phyloP scores from a whole-genome alignment of 78 protist species.

The Cavenderia fasciculata region DNA sequence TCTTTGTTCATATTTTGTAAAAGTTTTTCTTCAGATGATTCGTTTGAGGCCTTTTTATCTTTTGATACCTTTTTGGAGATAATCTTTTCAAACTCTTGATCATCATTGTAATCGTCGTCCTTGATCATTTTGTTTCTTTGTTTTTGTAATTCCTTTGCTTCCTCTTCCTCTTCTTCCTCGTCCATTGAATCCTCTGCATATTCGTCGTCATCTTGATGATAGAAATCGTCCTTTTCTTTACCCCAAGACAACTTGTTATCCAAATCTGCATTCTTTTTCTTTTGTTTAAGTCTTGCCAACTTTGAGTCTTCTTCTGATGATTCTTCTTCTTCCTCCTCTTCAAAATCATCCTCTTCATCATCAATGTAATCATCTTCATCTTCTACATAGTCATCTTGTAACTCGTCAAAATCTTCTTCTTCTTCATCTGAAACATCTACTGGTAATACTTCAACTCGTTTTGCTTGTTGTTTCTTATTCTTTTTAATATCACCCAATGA shows the following conservation, averaged over 20 bases:
- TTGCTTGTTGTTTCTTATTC: background rate
- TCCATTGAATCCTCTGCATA: conserved; percentile 9
- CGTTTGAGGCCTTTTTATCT: background rate
- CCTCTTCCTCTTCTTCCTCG: conserved; percentile 78
- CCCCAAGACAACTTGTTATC: conserved; percentile 65
- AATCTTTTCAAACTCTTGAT: background rate
- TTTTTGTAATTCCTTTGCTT: conserved; percentile 40
- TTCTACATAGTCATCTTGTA: background rate
- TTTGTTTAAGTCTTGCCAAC: background rate
- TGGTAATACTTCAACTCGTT: background rate
- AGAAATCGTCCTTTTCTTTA: conserved; percentile 25
- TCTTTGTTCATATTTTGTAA: conserved; percentile 53
- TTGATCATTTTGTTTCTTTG: conserved; percentile 16
- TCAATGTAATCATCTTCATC: conserved; percentile 27
- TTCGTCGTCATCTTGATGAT: background rate
- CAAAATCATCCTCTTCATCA: conserved; percentile 17
- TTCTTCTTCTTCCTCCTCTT: conserved; percentile 43
- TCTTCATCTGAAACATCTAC: conserved; percentile 55
- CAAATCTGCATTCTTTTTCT: conserved; percentile 2
- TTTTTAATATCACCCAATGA: background rate
- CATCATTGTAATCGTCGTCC: conserved; percentile 61
- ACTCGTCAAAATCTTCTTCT: conserved; percentile 57
- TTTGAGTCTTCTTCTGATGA: background rate
- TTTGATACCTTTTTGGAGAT: conserved; percentile 15
- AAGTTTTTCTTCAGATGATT: conserved; percentile 46